Conservation (phyloP, 495 filamentous ascomycete species). For the Hypoxylon cercidicola region DNA sequence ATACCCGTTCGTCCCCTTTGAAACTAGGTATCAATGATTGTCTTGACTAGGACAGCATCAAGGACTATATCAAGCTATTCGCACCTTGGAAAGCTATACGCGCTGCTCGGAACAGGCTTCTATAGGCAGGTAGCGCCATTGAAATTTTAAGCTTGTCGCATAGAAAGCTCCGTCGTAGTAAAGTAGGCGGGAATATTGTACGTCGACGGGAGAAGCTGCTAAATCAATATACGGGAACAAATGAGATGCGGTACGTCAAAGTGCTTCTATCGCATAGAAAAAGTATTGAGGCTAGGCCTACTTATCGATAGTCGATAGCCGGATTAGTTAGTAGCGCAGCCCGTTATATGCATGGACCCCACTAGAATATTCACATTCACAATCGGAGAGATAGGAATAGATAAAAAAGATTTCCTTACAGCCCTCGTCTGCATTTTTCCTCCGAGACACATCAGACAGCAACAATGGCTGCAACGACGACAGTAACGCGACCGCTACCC, state of each 20-base stretch:
- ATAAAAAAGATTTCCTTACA: conserved; percentile 27
- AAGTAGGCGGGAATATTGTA: too few species aligned
- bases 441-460: conserved; percentile 13
- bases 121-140: conserved; percentile 82
- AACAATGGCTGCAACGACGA: conserved; percentile 54
- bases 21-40: not conserved
- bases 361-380: conserved; percentile 10
- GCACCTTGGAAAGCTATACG: conserved; percentile 85
- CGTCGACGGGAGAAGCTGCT: conserved; percentile 1
- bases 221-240: conserved; percentile 20
- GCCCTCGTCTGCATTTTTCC: conserved; percentile 29
- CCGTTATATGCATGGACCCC: conserved; percentile 50
- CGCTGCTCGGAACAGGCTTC: conserved; percentile 83
- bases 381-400: not conserved
- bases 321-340: not conserved
- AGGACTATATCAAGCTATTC: conserved; percentile 1
- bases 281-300: conserved; percentile 47
- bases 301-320: conserved; percentile 32
- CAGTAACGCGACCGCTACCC: conserved; percentile 69
- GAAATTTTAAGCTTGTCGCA: conserved; percentile 16
- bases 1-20: conserved; percentile 72
- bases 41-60: not conserved
- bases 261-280: conserved; percentile 44
- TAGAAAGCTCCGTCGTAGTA: not conserved
- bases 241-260: conserved; percentile 10